Conservation (phyloP, 306 rosid genomes). For the Acacia melanoxylon region DNA sequence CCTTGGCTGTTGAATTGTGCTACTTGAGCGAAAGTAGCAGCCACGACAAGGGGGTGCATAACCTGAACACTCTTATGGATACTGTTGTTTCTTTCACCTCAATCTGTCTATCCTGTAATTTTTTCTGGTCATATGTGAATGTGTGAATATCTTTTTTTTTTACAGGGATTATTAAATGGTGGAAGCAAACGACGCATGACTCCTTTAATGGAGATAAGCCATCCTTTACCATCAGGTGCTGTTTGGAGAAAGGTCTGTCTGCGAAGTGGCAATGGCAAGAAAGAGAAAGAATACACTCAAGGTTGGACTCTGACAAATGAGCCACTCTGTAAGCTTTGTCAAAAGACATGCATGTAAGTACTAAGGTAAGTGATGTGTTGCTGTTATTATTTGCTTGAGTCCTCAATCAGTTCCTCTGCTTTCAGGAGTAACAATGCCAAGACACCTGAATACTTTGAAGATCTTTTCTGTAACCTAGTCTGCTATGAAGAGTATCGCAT, state of each 20-base stretch:
- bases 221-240: slow-evolving; percentile 81
- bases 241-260: slow-evolving; percentile 74
- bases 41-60: slow-evolving; percentile 65
- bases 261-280: slow-evolving; percentile 66
- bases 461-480: slow-evolving; percentile 85
- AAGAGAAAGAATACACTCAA: slow-evolving; percentile 85
- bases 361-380: slow-evolving; percentile 9
- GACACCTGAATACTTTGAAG: slow-evolving; percentile 87
- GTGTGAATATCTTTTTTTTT: neutral
- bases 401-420: slow-evolving; percentile 35
- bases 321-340: slow-evolving; percentile 97
- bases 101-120: neutral
- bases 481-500: slow-evolving; percentile 89
- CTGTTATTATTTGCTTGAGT: slow-evolving; percentile 20
- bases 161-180: slow-evolving; percentile 83
- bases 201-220: slow-evolving; percentile 74
- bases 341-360: slow-evolving; percentile 78
- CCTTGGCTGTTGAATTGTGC: slow-evolving; percentile 75
- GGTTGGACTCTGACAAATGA: slow-evolving; percentile 73
- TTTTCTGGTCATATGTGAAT: neutral
- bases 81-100: neutral
- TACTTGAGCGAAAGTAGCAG: slow-evolving; percentile 72
- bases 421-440: slow-evolving; percentile 78
- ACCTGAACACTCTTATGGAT: slow-evolving; percentile 28
- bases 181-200: slow-evolving; percentile 84